Evolutionary conservation across 768 basidiomycete genomes (phyloP).

Genomic region (Rubroboletus pulcherrimus): DNA sequence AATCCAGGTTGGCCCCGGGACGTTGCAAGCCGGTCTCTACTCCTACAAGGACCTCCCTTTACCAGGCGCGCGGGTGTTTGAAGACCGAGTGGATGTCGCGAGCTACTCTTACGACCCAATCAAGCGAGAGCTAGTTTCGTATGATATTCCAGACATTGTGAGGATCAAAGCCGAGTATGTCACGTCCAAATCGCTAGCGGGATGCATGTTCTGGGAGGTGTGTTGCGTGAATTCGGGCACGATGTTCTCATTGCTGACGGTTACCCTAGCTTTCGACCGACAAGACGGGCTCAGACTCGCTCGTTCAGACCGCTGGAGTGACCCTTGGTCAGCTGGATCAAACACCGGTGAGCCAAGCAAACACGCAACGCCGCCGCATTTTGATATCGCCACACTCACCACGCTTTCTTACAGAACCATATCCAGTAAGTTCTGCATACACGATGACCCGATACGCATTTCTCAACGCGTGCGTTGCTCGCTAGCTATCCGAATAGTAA

Average conservation of each 20-base stretch:
- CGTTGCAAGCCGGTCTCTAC: constrained; percentile 40
- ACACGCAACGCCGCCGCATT: background rate
- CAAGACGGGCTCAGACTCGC: constrained; percentile 53
- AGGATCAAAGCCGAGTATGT: constrained; percentile 68
- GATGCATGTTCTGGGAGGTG: constrained; percentile 74
- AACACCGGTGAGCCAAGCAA: constrained; percentile 35
- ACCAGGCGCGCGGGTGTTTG: constrained; percentile 54
- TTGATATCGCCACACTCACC: background rate
- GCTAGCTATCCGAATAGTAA: constrained; percentile 61
- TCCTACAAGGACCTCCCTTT: constrained; percentile 74
- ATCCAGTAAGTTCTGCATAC: constrained; percentile 39
- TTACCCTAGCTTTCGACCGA: constrained; percentile 49
- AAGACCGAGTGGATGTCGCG: constrained; percentile 67
- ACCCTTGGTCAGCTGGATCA: constrained; percentile 54
- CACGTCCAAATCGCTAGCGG: constrained; percentile 53
- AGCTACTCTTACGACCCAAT: constrained; percentile 72
- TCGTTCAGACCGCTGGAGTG: constrained; percentile 47
- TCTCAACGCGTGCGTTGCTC: background rate
- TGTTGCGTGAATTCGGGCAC: background rate
- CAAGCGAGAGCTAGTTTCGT: constrained; percentile 68
- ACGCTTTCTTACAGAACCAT: constrained; percentile 43
- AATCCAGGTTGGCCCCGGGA: constrained; percentile 61
- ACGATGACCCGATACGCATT: background rate
- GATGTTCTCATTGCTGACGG: background rate
- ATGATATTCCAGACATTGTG: constrained; percentile 71